Percentiles rank a stretch among this genome's conserved stretches.
Evolutionary conservation across 345 rosid genomes (phyloP).

Genomic region (Populus simonii): DNA sequence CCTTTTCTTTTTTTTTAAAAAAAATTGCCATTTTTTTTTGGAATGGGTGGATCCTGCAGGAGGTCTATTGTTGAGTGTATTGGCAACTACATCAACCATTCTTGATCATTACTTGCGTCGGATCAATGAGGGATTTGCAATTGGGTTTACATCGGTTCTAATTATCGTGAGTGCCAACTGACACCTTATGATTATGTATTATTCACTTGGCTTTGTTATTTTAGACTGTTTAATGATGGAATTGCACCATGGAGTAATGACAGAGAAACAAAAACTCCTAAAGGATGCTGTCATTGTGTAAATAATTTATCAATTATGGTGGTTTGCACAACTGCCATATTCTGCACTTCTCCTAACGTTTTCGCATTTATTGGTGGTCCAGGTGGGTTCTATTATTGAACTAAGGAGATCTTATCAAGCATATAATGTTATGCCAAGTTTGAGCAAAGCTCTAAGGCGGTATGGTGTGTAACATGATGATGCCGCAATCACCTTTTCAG

Average conservation of each 20-base stretch:
- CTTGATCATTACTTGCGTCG: slow-evolving; percentile 79
- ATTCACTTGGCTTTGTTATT: neutral
- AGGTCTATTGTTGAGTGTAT: slow-evolving; percentile 70
- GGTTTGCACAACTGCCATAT: neutral
- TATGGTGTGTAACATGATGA: slow-evolving; percentile 59
- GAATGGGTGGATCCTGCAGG: slow-evolving; percentile 41
- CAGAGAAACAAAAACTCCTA: too few species aligned
- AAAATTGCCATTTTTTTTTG: neutral
- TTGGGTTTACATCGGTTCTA: slow-evolving; percentile 84
- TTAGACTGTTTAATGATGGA: neutral
- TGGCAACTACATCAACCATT: slow-evolving; percentile 81
- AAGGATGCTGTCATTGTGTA: too few species aligned
- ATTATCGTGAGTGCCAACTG: slow-evolving; percentile 60
- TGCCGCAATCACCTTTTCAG: neutral
- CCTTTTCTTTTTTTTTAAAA: neutral
- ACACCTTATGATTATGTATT: neutral
- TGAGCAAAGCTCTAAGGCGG: slow-evolving; percentile 81
- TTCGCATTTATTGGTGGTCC: slow-evolving; percentile 4
- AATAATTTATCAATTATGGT: too few species aligned
- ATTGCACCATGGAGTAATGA: neutral
- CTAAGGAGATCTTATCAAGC: slow-evolving; percentile 96
- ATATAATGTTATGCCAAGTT: slow-evolving; percentile 91
- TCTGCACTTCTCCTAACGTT: neutral
- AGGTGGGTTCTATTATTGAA: slow-evolving; percentile 97
- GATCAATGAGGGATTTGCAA: slow-evolving; percentile 75